Percentiles rank a stretch among this genome's conserved stretches.
Conservation (phyloP, 2,329 filamentous ascomycete genomes). For the Trichoderma gracile region DNA sequence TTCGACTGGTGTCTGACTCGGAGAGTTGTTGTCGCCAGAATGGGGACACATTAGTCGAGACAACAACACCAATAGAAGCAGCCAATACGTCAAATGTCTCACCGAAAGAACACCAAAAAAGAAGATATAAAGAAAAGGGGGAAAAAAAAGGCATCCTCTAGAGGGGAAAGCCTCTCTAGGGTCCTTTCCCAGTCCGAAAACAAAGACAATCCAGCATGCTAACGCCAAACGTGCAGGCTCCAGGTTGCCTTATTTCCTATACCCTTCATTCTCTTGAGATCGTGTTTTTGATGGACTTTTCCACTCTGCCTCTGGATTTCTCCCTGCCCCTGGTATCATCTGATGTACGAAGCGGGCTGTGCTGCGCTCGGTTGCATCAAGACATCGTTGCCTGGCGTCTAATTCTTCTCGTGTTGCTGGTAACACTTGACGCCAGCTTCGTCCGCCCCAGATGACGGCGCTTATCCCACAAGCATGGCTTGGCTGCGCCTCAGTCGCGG, state of each 20-base stretch:
- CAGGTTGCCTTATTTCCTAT: conserved; percentile 11
- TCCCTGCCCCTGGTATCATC: background rate
- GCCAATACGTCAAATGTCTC: conserved; percentile 17
- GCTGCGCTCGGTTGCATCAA: background rate
- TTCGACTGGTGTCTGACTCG: no score
- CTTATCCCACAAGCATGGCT: conserved; percentile 12
- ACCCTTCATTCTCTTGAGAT: no score
- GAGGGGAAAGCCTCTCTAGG: background rate
- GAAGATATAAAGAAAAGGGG: no score
- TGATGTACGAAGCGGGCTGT: background rate
- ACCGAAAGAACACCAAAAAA: background rate
- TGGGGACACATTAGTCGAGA: background rate
- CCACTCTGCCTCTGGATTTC: background rate
- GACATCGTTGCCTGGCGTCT: background rate
- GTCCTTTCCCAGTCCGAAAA: background rate
- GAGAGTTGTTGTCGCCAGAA: conserved; percentile 1
- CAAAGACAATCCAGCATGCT: background rate
- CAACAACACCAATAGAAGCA: background rate
- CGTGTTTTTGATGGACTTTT: background rate
- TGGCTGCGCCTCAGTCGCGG: conserved; percentile 10
- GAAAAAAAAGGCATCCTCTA: background rate
- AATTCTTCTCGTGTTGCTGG: conserved; percentile 2
- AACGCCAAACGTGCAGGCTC: background rate
- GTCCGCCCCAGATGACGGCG: background rate
- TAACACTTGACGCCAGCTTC: background rate